Evolutionary conservation across 768 basidiomycete genomes (phyloP).

Genomic region (Russula brevipes): DNA sequence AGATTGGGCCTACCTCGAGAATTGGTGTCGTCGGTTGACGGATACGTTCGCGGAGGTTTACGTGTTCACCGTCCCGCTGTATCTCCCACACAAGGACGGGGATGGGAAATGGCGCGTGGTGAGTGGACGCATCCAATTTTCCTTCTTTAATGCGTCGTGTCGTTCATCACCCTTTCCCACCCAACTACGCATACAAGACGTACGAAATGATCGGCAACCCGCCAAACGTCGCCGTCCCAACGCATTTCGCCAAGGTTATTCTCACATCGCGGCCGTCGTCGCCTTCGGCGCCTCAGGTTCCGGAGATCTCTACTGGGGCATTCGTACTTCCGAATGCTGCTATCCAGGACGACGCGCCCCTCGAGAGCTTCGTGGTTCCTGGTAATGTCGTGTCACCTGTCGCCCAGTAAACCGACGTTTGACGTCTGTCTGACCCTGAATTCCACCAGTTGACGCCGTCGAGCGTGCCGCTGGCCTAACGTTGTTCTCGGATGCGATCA

Average conservation of each 20-base stretch:
- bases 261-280: constrained; percentile 71
- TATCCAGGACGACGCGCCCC: constrained; percentile 77
- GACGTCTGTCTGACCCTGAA: not conserved
- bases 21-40: constrained; percentile 91
- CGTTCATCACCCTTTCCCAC: not conserved
- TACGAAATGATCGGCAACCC: constrained; percentile 95
- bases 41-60: constrained; percentile 90
- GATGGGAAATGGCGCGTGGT: constrained; percentile 98
- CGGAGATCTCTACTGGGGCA: constrained; percentile 82
- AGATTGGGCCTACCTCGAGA: constrained; percentile 97
- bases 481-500: constrained; percentile 80
- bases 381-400: constrained; percentile 38
- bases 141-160: not conserved
- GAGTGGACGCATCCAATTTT: constrained; percentile 33
- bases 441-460: constrained; percentile 73
- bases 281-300: constrained; percentile 60
- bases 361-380: constrained; percentile 78
- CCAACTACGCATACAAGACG: constrained; percentile 42
- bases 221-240: constrained; percentile 88
- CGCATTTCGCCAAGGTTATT: constrained; percentile 97
- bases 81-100: constrained; percentile 75
- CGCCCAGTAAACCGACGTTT: not conserved
- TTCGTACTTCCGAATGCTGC: constrained; percentile 95
- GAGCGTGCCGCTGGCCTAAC: constrained; percentile 85
- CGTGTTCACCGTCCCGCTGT: constrained; percentile 96